A percentile compares a stretch with the other conserved stretches of the same genome.
These are phyloP conservation scores for Oryza longistaminata DNA, from an alignment of 176 grass and related monocot genomes.

Conservation along the genomic window DNA sequence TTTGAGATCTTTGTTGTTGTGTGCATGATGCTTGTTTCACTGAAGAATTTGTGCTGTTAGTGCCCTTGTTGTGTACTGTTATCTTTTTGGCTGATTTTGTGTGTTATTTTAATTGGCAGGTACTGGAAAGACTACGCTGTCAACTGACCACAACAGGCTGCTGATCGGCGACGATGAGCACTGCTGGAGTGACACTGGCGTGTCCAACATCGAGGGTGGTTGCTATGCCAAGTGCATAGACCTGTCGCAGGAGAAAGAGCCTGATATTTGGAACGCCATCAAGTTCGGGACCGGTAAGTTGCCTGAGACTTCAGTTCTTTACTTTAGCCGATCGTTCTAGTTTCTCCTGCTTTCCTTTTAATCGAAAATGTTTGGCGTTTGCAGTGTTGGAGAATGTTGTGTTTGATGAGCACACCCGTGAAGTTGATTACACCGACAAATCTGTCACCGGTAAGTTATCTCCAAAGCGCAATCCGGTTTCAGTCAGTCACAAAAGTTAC, in stretches of 20 bases:
- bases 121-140: slow-evolving; percentile 93
- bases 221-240: slow-evolving; percentile 98
- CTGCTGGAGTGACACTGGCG: slow-evolving; percentile 89
- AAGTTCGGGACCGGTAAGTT: slow-evolving; percentile 92
- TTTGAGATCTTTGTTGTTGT: neutral
- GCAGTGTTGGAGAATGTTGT: slow-evolving; percentile 96
- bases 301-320: neutral
- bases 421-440: slow-evolving; percentile 89
- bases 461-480: neutral
- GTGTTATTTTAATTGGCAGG: slow-evolving; percentile 36
- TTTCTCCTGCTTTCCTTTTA: neutral
- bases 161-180: slow-evolving; percentile 95
- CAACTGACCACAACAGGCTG: slow-evolving; percentile 85
- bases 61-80: neutral
- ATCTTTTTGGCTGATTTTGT: neutral
- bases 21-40: neutral
- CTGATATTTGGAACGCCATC: slow-evolving; percentile 98
- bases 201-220: slow-evolving; percentile 97
- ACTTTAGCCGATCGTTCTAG: neutral
- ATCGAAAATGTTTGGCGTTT: neutral
- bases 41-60: slow-evolving; percentile 4
- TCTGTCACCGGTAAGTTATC: slow-evolving; percentile 80
- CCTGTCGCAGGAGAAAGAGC: slow-evolving; percentile 81
- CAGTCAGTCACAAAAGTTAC: neutral
- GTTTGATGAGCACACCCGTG: slow-evolving; percentile 91